Evolutionary conservation across 2,329 filamentous ascomycete species (phyloP), one percentile per base, ranked within the genome.

Genomic region (Talaromyces sp.): DNA sequence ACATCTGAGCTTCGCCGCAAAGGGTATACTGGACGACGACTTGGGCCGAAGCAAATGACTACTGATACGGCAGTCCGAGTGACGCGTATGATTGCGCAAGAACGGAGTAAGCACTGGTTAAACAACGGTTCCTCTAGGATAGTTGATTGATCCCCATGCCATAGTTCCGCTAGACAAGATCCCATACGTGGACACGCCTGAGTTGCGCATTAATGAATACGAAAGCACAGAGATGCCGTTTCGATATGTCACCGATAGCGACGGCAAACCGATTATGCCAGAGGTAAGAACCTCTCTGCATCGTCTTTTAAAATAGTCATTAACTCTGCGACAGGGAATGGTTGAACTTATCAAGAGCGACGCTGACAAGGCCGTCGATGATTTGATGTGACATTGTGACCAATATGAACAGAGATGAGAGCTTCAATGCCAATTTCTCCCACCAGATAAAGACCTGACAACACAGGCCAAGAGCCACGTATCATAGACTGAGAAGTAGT

Each of bases 161-260:
- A 62, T 66, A 96, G 92, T 88, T 41, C 83, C 89, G 0, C 80
- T 99, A 53, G 86, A 89, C 59, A 81, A 92, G 65, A 89, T 99
- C 35, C 82, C 86, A 1, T 97, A 95, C 71, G 75, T 95, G 35
- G 93, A 98, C 73, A 87, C 90, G 70, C 95, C 95, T 0, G 93
- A 98, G 71, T 84, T 99, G 71, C 88, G 88, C 71, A 89, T 98
- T 74, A 91, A 90, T 73, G 88, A 95, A 72, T 88, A 96, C 70
- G 95, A 99, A 78, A 95, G 90, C 73, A 96, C 93, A 0, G 84
- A 96, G 75, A 98, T 99, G 95, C 95, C 95, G 0, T 99, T 99
- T 77, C 90, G 95, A 67, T 99, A 99, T 72, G 93, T 99, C 56
- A 88, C 85, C 71, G 87, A 84, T 56, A 78, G 84, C 11, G 80